phyloP scores from a whole-genome alignment of 78 protist species.

The Guillardia theta region DNA sequence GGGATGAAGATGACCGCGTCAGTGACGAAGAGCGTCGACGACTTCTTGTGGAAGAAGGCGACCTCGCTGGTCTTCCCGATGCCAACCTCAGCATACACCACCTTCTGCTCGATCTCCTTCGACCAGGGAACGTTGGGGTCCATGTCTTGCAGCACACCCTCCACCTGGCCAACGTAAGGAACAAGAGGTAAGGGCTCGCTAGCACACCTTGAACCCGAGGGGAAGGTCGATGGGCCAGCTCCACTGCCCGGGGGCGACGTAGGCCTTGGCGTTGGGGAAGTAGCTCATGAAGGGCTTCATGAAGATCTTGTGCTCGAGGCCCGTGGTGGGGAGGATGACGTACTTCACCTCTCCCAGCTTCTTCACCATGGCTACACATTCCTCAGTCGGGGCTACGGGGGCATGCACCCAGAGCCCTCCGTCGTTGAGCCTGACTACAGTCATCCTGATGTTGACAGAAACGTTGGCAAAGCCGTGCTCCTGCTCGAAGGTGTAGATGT shows the following conservation, averaged over 20 bases:
- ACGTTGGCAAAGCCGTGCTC: constrained; percentile 17
- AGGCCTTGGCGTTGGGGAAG: not conserved
- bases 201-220: not conserved
- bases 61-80: not conserved
- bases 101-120: not conserved
- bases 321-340: not conserved
- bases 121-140: not conserved
- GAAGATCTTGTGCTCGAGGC: not conserved
- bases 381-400: not conserved
- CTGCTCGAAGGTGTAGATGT: not conserved
- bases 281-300: not conserved
- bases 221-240: constrained; percentile 5
- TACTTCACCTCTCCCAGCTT: not conserved
- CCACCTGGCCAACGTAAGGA: too few species aligned
- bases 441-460: not conserved
- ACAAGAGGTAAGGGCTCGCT: too few species aligned
- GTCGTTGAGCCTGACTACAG: not conserved
- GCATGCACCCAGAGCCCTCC: constrained; percentile 13
- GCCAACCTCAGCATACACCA: not conserved
- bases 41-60: not conserved
- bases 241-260: constrained; percentile 15
- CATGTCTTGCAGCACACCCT: not conserved
- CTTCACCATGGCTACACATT: not conserved
- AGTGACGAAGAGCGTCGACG: not conserved
- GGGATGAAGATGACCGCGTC: constrained; percentile 19